Conservation (phyloP, 2,329 filamentous ascomycete species). For the Microdochium paspali region DNA sequence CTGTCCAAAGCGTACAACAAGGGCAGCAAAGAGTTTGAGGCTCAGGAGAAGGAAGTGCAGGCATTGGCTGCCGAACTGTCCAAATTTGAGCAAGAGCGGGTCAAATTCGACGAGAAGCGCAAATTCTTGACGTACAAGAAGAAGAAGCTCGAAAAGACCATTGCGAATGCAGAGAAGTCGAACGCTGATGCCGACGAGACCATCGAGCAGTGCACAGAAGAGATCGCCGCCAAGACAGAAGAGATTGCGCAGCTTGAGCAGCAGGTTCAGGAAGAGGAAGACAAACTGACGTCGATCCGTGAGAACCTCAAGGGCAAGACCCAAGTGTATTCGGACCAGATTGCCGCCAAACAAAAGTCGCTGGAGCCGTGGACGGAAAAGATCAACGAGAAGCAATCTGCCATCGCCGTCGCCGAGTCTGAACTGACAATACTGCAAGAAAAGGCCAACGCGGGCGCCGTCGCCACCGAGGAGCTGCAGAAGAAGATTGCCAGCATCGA, state of each 20-base stretch:
- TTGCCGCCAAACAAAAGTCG: conserved; percentile 83
- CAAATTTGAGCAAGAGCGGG: conserved; percentile 89
- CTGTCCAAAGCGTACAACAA: conserved; percentile 78
- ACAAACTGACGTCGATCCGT: conserved; percentile 72
- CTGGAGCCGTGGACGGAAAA: conserved; percentile 95
- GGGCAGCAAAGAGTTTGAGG: conserved; percentile 74
- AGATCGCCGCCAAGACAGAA: conserved; percentile 67
- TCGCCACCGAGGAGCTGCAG: conserved; percentile 75
- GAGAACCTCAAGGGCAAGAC: conserved; percentile 92
- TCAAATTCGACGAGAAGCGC: conserved; percentile 96
- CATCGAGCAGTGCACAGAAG: conserved; percentile 66
- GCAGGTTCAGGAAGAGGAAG: conserved; percentile 68
- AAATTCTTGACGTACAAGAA: conserved; percentile 88
- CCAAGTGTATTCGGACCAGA: conserved; percentile 86
- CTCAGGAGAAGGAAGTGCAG: conserved; percentile 73
- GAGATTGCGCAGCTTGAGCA: conserved; percentile 71
- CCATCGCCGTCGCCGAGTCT: conserved; percentile 88
- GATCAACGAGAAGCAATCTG: conserved; percentile 91
- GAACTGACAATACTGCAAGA: conserved; percentile 88
- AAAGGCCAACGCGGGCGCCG: conserved; percentile 77
- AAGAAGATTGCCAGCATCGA: conserved; percentile 68
- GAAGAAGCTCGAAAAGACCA: conserved; percentile 89
- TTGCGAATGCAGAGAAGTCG: conserved; percentile 66
- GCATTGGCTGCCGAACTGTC: conserved; percentile 75
- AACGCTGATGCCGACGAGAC: conserved; percentile 66